phyloP scores from a whole-genome alignment of 345 rosid genomes.

The Cardamine chenopodiifolia region DNA sequence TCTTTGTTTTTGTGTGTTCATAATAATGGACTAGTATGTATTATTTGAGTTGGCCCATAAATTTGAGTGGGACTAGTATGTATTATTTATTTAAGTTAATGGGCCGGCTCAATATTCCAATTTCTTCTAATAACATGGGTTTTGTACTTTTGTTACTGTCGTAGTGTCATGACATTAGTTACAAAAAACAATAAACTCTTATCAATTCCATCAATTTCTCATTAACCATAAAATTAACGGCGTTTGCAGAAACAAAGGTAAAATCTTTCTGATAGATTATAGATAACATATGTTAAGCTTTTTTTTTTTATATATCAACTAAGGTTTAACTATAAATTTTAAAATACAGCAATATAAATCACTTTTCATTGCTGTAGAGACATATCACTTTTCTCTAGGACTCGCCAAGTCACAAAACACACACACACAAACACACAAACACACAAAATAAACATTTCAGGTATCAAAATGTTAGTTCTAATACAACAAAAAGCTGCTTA shows the following conservation, averaged over 20 bases:
- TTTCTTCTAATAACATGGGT: background rate
- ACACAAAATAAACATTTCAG: background rate
- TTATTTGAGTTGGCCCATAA: slow-evolving; percentile 1
- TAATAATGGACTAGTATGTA: slow-evolving; percentile 7
- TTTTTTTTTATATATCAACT: background rate
- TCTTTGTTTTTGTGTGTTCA: background rate
- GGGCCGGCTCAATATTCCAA: background rate
- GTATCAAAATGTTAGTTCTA: slow-evolving; percentile 32
- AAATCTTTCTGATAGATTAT: background rate
- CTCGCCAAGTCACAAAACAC: slow-evolving; percentile 28
- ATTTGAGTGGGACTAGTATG: background rate
- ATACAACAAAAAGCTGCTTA: slow-evolving; percentile 8
- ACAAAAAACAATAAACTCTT: background rate
- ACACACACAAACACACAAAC: slow-evolving; percentile 1
- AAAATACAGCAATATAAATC: background rate
- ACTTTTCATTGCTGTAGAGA: slow-evolving; percentile 14
- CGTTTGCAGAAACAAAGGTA: background rate
- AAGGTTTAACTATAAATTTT: background rate
- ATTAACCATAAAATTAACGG: background rate
- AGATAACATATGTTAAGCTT: background rate
- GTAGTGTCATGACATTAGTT: background rate
- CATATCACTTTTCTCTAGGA: slow-evolving; percentile 9
- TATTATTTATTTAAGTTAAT: background rate
- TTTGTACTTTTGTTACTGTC: background rate
- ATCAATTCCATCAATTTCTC: background rate